These are phyloP conservation scores for Colletotrichum phormii DNA, from an alignment of 2,329 filamentous ascomycete genomes.

Conservation along the genomic window DNA sequence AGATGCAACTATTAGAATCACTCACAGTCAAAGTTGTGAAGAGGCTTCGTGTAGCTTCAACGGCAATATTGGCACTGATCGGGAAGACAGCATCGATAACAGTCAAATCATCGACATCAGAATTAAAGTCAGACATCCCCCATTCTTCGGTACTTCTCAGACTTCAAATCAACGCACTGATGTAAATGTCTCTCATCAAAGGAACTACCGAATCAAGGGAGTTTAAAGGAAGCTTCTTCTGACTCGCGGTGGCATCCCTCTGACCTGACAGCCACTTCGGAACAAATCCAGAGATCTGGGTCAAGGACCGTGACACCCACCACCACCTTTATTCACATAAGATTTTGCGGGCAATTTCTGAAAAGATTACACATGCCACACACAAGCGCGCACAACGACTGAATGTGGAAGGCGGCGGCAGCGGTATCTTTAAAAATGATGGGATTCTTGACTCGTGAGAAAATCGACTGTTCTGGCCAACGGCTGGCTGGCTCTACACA, in stretches of 20 bases:
- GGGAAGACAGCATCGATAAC: background rate
- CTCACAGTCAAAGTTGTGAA: too few species aligned
- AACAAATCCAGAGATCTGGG: background rate
- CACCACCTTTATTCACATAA: background rate
- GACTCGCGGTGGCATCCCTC: background rate
- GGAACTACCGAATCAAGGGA: background rate
- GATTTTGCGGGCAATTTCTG: background rate
- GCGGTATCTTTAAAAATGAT: background rate
- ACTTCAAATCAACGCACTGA: background rate
- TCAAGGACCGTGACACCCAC: background rate
- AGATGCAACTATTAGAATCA: background rate
- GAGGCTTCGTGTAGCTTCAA: too few species aligned
- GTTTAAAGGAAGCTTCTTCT: background rate
- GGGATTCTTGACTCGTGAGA: background rate
- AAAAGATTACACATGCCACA: background rate
- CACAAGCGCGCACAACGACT: background rate
- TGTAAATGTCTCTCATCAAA: background rate
- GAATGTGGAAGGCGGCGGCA: background rate
- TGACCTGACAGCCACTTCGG: background rate
- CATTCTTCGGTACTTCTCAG: background rate
- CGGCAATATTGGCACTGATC: too few species aligned
- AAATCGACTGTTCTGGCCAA: background rate
- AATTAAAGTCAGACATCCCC: background rate
- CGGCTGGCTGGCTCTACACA: background rate
- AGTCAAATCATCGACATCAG: background rate